Evolutionary conservation across 78 protist genomes (phyloP).

Genomic region (Planoprotostelium fungivorum): DNA sequence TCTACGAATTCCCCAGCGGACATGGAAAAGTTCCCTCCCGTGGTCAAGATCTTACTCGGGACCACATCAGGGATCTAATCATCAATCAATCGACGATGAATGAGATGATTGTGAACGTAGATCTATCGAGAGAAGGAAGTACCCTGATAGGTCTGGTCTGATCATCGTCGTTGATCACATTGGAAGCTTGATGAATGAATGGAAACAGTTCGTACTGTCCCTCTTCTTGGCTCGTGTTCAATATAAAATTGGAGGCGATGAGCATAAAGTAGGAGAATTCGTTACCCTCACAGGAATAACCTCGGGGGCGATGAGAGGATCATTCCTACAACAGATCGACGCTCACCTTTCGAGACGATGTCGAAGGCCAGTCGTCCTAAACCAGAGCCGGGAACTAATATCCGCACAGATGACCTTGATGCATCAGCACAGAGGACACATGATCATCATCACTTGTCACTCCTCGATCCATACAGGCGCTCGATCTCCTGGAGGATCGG

Average conservation of each 20-base stretch:
- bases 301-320: background rate
- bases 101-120: too few species aligned
- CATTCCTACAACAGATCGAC: background rate
- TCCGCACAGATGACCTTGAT: slow-evolving; percentile 11
- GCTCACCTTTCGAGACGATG: slow-evolving; percentile 35
- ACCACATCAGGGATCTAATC: slow-evolving; percentile 44
- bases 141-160: slow-evolving; percentile 21
- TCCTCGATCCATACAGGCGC: background rate
- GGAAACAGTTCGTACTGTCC: slow-evolving; percentile 45
- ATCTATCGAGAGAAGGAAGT: background rate
- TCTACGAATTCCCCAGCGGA: slow-evolving; percentile 88
- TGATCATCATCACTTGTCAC: slow-evolving; percentile 10
- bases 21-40: slow-evolving; percentile 65
- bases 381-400: slow-evolving; percentile 85
- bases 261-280: slow-evolving; percentile 86
- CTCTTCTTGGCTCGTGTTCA: slow-evolving; percentile 55
- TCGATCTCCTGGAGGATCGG: slow-evolving; percentile 45
- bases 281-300: slow-evolving; percentile 66
- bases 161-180: slow-evolving; percentile 52
- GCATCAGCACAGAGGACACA: slow-evolving; percentile 7
- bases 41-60: slow-evolving; percentile 24
- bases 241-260: slow-evolving; percentile 70
- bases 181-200: slow-evolving; percentile 51
- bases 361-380: slow-evolving; percentile 82
- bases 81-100: background rate